phyloP scores from a whole-genome alignment of 352 stramenopile genomes.

The Phytopythium ostracodes region DNA sequence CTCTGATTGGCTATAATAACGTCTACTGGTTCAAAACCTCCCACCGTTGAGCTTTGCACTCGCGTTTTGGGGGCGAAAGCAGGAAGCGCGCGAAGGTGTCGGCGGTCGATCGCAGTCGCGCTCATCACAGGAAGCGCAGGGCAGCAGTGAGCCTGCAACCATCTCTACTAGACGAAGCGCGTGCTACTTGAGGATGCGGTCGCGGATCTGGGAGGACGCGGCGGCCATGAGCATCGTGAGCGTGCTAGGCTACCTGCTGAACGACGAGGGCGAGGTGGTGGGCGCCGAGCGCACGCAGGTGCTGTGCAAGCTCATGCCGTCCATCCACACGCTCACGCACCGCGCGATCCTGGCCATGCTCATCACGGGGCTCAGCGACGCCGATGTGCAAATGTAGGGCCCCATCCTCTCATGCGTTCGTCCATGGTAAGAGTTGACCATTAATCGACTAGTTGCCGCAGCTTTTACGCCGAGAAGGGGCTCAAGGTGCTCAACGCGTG shows the following conservation, averaged over 20 bases:
- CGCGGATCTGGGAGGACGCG: slow-evolving; percentile 74
- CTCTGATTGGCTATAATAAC: not conserved
- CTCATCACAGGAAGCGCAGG: too few relatives aligned
- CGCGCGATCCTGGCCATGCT: slow-evolving; percentile 76
- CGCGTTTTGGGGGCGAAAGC: not conserved
- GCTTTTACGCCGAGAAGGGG: slow-evolving; percentile 70
- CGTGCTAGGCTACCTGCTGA: slow-evolving; percentile 77
- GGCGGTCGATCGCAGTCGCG: too few relatives aligned
- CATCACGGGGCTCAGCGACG: slow-evolving; percentile 59
- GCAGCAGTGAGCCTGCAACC: too few relatives aligned
- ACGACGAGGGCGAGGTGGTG: slow-evolving; percentile 74
- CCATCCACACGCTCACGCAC: slow-evolving; percentile 75
- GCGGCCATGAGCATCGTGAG: slow-evolving; percentile 79
- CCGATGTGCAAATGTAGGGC: slow-evolving; percentile 61
- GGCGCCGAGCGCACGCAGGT: slow-evolving; percentile 70
- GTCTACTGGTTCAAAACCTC: not conserved
- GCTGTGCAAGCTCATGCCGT: slow-evolving; percentile 81
- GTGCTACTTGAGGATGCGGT: slow-evolving; percentile 31
- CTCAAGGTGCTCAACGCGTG: slow-evolving; percentile 73
- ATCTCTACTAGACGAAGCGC: too few relatives aligned
- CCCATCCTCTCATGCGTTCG: too few relatives aligned
- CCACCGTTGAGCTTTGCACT: not conserved
- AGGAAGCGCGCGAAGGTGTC: too few relatives aligned
- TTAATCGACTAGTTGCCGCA: too few relatives aligned
- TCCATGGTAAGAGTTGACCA: too few relatives aligned